A percentile compares a stretch with the other conserved stretches of the same genome.
These are phyloP conservation scores for Ulmus americana DNA, from an alignment of 331 rosid genomes.

Conservation along the genomic window DNA sequence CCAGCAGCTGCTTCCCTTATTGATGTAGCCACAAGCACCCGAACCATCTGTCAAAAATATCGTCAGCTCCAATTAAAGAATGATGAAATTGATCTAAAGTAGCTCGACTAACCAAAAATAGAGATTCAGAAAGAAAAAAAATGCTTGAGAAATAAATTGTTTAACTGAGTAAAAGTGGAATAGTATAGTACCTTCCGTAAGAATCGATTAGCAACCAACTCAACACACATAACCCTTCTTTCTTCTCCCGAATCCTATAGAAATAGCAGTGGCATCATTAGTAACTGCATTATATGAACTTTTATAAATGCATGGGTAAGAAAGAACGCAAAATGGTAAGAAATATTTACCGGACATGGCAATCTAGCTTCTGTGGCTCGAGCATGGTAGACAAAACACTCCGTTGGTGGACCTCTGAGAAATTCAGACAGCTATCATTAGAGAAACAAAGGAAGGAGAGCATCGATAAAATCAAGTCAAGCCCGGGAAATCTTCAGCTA, in stretches of 20 bases:
- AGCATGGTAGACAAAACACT: slow-evolving; percentile 87
- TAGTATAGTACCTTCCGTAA: slow-evolving; percentile 58
- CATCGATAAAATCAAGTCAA: slow-evolving; percentile 18
- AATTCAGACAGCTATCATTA: slow-evolving; percentile 30
- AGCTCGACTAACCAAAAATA: background rate
- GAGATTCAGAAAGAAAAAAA: background rate
- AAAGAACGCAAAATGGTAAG: slow-evolving; percentile 9
- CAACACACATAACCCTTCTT: slow-evolving; percentile 71
- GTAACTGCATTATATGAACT: background rate
- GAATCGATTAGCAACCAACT: slow-evolving; percentile 93
- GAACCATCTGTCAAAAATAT: slow-evolving; percentile 59
- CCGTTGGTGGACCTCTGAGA: slow-evolving; percentile 92
- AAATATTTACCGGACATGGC: slow-evolving; percentile 48
- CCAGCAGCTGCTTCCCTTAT: slow-evolving; percentile 94
- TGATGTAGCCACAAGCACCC: slow-evolving; percentile 87
- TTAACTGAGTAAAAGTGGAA: background rate
- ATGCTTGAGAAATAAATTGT: no score
- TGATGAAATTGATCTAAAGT: slow-evolving; percentile 1
- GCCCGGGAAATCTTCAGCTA: slow-evolving; percentile 17
- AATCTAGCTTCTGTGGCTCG: slow-evolving; percentile 68
- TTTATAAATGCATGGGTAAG: background rate
- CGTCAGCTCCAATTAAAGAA: slow-evolving; percentile 3
- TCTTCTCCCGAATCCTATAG: slow-evolving; percentile 56
- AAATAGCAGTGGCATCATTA: background rate
- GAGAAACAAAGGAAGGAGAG: slow-evolving; percentile 15